Evolutionary conservation across 1,139 yeast species (phyloP), one percentile per base, ranked within the genome.

Genomic region (Casaregolazyma lundiana): DNA sequence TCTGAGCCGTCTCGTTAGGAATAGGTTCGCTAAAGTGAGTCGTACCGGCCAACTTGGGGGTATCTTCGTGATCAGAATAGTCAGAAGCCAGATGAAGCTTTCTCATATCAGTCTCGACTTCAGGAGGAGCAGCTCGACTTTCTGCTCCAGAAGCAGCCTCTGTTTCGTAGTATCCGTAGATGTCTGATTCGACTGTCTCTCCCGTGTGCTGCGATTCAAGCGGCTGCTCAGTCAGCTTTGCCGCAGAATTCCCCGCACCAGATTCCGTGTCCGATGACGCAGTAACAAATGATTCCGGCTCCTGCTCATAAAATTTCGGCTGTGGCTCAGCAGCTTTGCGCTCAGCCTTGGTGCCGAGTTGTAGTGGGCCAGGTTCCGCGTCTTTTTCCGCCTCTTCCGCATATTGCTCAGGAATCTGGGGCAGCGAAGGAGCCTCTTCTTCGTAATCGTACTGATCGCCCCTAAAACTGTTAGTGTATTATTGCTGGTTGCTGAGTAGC

Each of bases 361-460:
- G 50, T 9, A 56, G 45, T 6, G 58, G 59, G 46, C 43, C 46
- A 2, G 35, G 16, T 2, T 38, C 20, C 42, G 24, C 36, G 38
- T 24, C 43, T 8, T 26, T 13, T 6, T 9, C 38, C 11, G 8
- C 18, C 9, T 30, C 35, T n/a, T 47, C 16, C 7, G 42, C 46
- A 7, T 61, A 57, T 3, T 55, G 38, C 8, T 49, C 53, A 2
- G 65, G 65, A 50, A 62, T 47, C 18, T 60, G 56, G 4, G 65
- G 64, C 17, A 53, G 40, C 11, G 51, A 56, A 13, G 49, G 50
- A 19, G 41, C 46, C 7, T 48, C 57, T 26, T 58, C 60, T 11
- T 53, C 56, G 20, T 55, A 59, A 41, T 56, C 59, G 41, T 55
- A 56, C 16, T 55, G 60, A 24, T 57, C 60, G 6, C 55, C 57